phyloP scores from a whole-genome alignment of 495 filamentous ascomycete genomes.

The Clavariopsis aquatica region DNA sequence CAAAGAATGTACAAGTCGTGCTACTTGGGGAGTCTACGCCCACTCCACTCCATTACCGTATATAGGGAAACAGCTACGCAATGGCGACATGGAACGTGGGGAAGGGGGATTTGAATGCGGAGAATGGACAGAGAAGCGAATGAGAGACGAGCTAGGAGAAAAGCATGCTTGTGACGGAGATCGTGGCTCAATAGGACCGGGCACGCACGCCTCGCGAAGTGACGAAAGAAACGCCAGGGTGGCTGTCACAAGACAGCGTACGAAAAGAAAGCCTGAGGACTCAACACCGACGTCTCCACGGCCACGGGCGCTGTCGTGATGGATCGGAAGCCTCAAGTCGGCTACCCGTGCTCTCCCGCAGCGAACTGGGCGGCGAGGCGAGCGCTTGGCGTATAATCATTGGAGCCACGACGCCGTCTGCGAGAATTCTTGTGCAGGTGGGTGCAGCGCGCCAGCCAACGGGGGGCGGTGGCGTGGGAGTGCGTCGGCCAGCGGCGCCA shows the following conservation, averaged over 20 bases:
- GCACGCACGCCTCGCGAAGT: not conserved
- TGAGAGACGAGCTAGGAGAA: conserved; percentile 20
- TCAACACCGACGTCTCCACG: conserved; percentile 9
- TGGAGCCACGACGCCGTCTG: conserved; percentile 33
- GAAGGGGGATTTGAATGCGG: conserved; percentile 28
- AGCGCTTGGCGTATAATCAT: conserved; percentile 17
- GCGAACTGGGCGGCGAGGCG: not conserved
- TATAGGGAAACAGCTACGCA: conserved; percentile 22
- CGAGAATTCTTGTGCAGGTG: conserved; percentile 7
- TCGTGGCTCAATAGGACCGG: conserved; percentile 23
- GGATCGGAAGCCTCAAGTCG: conserved; percentile 28
- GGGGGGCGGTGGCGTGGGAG: conserved; percentile 4
- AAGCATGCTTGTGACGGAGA: conserved; percentile 7
- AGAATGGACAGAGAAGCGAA: conserved; percentile 35
- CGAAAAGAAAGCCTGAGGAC: conserved; percentile 7
- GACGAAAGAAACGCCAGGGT: conserved; percentile 27
- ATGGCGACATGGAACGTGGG: conserved; percentile 36
- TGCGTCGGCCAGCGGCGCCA: not conserved
- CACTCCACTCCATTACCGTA: conserved; percentile 20
- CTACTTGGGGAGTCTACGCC: conserved; percentile 1
- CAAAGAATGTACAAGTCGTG: conserved; percentile 13
- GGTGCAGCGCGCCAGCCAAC: conserved; percentile 22
- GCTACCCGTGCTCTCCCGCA: conserved; percentile 27
- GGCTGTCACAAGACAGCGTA: conserved; percentile 26
- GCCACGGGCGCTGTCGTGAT: conserved; percentile 5